These are phyloP conservation scores for Ilyonectria mors-panacis DNA, from an alignment of 2,329 filamentous ascomycete species.

Conservation along the genomic window DNA sequence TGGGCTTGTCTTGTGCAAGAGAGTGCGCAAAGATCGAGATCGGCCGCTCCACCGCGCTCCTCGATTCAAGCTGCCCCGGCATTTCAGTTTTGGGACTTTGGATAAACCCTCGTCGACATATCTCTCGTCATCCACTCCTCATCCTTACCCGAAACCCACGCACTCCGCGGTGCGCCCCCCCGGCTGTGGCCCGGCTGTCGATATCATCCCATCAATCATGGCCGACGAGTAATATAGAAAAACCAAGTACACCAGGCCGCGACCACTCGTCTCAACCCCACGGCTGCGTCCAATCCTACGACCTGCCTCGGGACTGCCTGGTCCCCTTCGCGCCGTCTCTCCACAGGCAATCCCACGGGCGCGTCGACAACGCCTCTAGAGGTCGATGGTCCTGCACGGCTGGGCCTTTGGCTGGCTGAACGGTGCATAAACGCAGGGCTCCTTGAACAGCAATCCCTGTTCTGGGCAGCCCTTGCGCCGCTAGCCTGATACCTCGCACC, in stretches of 20 bases:
- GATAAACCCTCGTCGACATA: constrained; percentile 10
- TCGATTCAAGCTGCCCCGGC: neutral
- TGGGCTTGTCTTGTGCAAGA: neutral
- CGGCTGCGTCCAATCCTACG: neutral
- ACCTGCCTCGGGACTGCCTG: neutral
- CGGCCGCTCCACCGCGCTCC: constrained; percentile 21
- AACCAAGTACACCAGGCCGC: neutral
- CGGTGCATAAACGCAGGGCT: constrained; percentile 32
- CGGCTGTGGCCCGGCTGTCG: neutral
- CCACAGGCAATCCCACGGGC: constrained; percentile 26
- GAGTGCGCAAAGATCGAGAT: constrained; percentile 12
- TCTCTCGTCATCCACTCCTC: constrained; percentile 2
- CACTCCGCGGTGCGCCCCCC: constrained; percentile 5
- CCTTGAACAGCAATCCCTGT: constrained; percentile 21
- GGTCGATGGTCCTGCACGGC: constrained; percentile 12
- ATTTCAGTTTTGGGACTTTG: constrained; percentile 24
- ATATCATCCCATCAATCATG: neutral
- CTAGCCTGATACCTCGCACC: constrained; percentile 13
- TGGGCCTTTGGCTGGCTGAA: constrained; percentile 27
- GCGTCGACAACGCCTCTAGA: constrained; percentile 9
- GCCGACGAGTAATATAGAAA: neutral
- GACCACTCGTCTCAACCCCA: neutral
- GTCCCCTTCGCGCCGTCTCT: constrained; percentile 13
- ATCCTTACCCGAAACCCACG: constrained; percentile 23
- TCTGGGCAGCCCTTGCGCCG: constrained; percentile 17